Percentiles rank a stretch among this genome's conserved stretches.
Conservation (phyloP, 2,329 filamentous ascomycete species). For the Lecanosticta acicola region DNA sequence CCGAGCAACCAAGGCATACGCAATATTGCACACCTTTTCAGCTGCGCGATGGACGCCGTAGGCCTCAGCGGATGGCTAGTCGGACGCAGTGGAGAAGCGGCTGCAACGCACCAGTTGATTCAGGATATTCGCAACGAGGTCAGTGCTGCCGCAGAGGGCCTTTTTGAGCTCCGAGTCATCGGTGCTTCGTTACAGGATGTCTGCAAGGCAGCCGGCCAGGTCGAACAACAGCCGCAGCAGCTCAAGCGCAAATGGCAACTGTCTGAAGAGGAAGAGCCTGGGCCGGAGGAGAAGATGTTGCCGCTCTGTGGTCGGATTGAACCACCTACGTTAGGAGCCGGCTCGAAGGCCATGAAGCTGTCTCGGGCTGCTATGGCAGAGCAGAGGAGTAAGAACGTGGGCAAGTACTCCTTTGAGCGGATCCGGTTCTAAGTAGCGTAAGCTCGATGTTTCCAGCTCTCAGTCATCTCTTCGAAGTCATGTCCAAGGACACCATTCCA, state of each 20-base stretch:
- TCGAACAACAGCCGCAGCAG: not conserved
- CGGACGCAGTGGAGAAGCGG: slow-evolving; percentile 48
- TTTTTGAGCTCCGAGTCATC: slow-evolving; percentile 3
- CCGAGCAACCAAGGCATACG: slow-evolving; percentile 64
- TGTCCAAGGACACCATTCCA: no score
- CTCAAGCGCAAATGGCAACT: slow-evolving; percentile 5
- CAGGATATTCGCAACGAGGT: slow-evolving; percentile 62
- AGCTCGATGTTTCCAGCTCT: not conserved
- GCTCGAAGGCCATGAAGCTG: not conserved
- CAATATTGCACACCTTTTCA: slow-evolving; percentile 65
- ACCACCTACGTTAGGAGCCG: not conserved
- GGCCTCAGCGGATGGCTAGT: slow-evolving; percentile 71
- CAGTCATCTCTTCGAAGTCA: no score
- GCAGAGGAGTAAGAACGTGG: slow-evolving; percentile 9
- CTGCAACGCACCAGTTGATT: slow-evolving; percentile 59
- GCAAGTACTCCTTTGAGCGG: slow-evolving; percentile 11
- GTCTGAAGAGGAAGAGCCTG: not conserved
- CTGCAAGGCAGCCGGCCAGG: slow-evolving; percentile 1
- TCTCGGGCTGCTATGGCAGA: slow-evolving; percentile 3
- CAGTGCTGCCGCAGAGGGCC: slow-evolving; percentile 53
- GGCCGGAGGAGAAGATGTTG: slow-evolving; percentile 3
- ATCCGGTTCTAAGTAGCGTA: slow-evolving; percentile 7
- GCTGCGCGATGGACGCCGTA: slow-evolving; percentile 68
- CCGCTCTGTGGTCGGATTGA: slow-evolving; percentile 7
- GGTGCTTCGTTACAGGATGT: not conserved